A percentile compares a stretch with the other conserved stretches of the same genome.
Evolutionary conservation across 148 eudicot genomes (phyloP).

Genomic region (Fagopyrum tataricum): DNA sequence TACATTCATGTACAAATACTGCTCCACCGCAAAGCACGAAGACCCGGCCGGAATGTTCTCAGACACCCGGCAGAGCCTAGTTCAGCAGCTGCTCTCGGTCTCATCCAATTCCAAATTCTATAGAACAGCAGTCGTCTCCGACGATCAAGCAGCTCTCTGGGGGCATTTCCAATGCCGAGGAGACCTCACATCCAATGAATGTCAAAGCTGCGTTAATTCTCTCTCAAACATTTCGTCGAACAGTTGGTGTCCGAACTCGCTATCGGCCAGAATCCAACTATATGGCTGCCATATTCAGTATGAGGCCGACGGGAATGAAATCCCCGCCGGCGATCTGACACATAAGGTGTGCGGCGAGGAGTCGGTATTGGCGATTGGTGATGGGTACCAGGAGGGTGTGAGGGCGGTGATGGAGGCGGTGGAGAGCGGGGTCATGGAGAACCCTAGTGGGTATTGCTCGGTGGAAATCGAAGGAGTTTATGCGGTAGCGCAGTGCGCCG

Average conservation of each 20-base stretch:
- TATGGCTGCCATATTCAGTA: conserved; percentile 31
- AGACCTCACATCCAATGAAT: background rate
- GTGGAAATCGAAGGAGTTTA: background rate
- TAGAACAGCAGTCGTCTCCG: conserved; percentile 17
- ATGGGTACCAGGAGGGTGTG: background rate
- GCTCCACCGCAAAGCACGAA: conserved; percentile 15
- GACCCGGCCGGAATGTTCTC: background rate
- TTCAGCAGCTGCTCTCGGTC: conserved; percentile 21
- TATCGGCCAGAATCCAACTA: conserved; percentile 34
- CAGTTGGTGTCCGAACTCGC: conserved; percentile 13
- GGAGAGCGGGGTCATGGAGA: conserved; percentile 8
- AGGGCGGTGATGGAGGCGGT: background rate
- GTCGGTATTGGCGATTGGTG: background rate
- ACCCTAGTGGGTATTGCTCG: background rate
- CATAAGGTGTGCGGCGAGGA: conserved; percentile 26
- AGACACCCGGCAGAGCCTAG: background rate
- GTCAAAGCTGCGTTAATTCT: background rate
- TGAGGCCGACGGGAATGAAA: conserved; percentile 17
- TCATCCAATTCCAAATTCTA: conserved; percentile 33
- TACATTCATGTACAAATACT: conserved; percentile 21
- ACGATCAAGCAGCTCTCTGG: background rate
- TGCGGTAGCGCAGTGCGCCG: conserved; percentile 10
- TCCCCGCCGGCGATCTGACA: conserved; percentile 17
- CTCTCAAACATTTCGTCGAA: background rate
- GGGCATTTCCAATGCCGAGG: conserved; percentile 11